Evolutionary conservation across 2,329 filamentous ascomycete species (phyloP).

Genomic region (Colletotrichum siamense): DNA sequence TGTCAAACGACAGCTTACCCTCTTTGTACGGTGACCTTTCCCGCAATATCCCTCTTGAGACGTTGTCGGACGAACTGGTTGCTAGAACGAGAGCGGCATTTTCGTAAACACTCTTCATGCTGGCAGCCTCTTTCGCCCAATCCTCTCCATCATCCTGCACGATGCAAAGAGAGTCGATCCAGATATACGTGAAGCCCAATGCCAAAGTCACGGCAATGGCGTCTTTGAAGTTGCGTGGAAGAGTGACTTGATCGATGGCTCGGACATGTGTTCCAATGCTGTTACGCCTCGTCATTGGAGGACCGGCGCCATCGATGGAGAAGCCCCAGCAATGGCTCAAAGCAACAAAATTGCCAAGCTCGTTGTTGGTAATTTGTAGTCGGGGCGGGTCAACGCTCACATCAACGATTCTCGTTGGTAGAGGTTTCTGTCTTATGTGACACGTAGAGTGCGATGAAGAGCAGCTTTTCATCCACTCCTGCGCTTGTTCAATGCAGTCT

Average conservation of each 20-base stretch:
- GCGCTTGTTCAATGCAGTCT: neutral
- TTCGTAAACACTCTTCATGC: neutral
- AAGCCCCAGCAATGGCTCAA: neutral
- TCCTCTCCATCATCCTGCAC: neutral
- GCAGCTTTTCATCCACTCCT: neutral
- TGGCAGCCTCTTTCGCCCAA: neutral
- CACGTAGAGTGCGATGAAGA: neutral
- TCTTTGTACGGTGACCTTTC: neutral
- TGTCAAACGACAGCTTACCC: neutral
- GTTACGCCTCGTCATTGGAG: neutral
- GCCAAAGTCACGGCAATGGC: neutral
- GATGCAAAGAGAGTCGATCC: neutral
- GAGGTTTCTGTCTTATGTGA: neutral
- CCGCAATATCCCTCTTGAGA: neutral
- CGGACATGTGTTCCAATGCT: neutral
- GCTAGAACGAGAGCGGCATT: neutral
- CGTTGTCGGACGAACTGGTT: neutral
- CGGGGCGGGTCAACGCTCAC: neutral
- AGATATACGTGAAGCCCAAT: neutral
- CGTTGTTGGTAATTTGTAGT: neutral
- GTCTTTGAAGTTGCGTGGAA: neutral
- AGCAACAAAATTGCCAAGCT: neutral
- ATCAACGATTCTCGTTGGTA: neutral
- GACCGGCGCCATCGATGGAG: neutral
- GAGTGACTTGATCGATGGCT: neutral